Conservation (phyloP, 805 yeast genomes). For the Saccharomycopsis fermentans region DNA sequence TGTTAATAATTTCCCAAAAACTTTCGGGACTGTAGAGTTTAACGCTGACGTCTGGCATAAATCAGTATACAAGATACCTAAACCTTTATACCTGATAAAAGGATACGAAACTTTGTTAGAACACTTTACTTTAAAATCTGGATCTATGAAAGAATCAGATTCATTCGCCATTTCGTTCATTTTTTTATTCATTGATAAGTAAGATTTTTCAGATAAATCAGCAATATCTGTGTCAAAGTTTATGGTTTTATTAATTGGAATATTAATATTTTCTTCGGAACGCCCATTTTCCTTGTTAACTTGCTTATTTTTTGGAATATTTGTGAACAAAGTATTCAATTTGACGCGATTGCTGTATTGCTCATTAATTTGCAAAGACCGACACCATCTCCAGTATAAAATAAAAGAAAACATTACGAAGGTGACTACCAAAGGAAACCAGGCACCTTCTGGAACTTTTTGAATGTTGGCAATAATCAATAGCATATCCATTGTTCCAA, state of each 20-base stretch:
- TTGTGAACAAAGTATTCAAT: background rate
- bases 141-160: background rate
- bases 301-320: too few relatives aligned
- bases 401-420: constrained; percentile 30
- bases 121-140: constrained; percentile 5
- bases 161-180: background rate
- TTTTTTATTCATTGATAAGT: background rate
- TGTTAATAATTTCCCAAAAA: constrained; percentile 21
- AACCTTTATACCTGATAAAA: constrained; percentile 7
- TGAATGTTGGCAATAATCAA: constrained; percentile 39
- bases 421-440: constrained; percentile 47
- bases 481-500: constrained; percentile 38
- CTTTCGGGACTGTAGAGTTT: constrained; percentile 36
- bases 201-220: constrained; percentile 6
- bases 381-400: constrained; percentile 39
- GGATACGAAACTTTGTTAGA: background rate
- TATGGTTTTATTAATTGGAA: background rate
- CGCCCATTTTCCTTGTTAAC: background rate
- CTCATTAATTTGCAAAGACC: constrained; percentile 31
- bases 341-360: constrained; percentile 24
- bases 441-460: constrained; percentile 50
- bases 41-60: constrained; percentile 28
- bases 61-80: constrained; percentile 15
- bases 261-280: background rate
- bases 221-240: constrained; percentile 17